phyloP scores from a whole-genome alignment of 2,329 filamentous ascomycete species.

The Fusarium sp. region DNA sequence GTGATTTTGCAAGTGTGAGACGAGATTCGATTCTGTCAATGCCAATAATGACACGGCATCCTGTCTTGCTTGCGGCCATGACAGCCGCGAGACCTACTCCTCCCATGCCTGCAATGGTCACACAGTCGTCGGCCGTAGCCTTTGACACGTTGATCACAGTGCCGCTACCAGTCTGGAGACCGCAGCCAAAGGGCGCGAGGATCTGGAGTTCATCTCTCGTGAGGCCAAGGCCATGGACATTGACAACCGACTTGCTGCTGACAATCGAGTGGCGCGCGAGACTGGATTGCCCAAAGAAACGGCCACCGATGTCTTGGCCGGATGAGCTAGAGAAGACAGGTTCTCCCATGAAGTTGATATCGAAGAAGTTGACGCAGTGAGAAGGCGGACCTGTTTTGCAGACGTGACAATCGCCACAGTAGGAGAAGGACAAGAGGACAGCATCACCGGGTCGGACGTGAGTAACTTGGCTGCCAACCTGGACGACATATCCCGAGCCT shows the following conservation, averaged over 20 bases:
- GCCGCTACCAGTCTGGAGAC: slow-evolving; percentile 50
- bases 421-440: slow-evolving; percentile 58
- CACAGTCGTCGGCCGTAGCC: slow-evolving; percentile 35
- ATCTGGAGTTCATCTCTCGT: slow-evolving; percentile 44
- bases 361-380: slow-evolving; percentile 59
- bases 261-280: slow-evolving; percentile 47
- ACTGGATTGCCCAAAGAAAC: slow-evolving; percentile 50
- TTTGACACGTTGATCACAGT: slow-evolving; percentile 48
- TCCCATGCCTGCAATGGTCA: slow-evolving; percentile 49
- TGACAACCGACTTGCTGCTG: slow-evolving; percentile 45
- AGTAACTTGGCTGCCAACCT: slow-evolving; percentile 54
- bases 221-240: slow-evolving; percentile 35
- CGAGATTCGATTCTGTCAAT: slow-evolving; percentile 43
- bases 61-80: slow-evolving; percentile 45
- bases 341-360: slow-evolving; percentile 56
- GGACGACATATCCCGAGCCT: slow-evolving; percentile 57
- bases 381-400: slow-evolving; percentile 57
- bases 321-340: slow-evolving; percentile 22
- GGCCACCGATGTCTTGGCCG: slow-evolving; percentile 16
- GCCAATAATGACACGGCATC: slow-evolving; percentile 44
- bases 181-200: slow-evolving; percentile 49
- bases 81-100: slow-evolving; percentile 49
- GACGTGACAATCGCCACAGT: slow-evolving; percentile 54
- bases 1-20: slow-evolving; percentile 43
- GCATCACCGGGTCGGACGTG: slow-evolving; percentile 62